Conservation (phyloP, 257 asterid species). For the Handroanthus guayacan region DNA sequence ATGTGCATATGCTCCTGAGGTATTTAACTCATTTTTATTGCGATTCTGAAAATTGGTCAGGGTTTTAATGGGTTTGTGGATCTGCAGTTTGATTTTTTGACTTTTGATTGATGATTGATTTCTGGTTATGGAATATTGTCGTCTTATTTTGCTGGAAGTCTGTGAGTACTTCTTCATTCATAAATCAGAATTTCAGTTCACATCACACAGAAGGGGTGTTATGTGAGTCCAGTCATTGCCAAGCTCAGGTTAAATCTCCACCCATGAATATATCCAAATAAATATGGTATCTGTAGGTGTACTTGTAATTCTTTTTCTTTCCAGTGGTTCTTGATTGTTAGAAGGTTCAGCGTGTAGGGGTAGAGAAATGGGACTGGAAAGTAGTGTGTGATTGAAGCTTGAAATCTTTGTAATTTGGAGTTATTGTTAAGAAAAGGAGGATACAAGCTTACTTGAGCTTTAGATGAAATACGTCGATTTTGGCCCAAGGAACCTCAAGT, state of each 20-base stretch:
- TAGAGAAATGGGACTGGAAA: background rate
- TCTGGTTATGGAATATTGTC: background rate
- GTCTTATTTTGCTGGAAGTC: background rate
- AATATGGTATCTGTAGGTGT: background rate
- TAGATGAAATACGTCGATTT: slow-evolving; percentile 9
- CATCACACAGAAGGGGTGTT: too few species aligned
- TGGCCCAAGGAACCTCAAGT: background rate
- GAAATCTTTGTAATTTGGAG: background rate
- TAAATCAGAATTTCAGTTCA: too few species aligned
- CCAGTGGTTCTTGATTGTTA: slow-evolving; percentile 13
- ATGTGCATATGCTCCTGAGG: background rate
- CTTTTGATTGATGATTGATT: background rate
- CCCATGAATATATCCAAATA: background rate
- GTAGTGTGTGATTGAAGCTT: too few species aligned
- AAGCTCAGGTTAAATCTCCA: background rate
- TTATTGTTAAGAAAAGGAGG: background rate
- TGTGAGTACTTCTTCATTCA: background rate
- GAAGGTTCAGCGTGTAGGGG: background rate
- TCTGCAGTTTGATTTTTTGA: too few species aligned
- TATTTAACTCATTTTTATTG: slow-evolving; percentile 9
- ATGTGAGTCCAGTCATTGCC: too few species aligned
- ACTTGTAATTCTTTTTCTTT: background rate
- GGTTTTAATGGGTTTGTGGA: too few species aligned
- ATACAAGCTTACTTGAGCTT: background rate
- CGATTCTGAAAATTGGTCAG: background rate